Base-by-base conservation (phyloP, 768 basidiomycete genomes). In the Trichaptum fuscoviolaceum region DNA sequence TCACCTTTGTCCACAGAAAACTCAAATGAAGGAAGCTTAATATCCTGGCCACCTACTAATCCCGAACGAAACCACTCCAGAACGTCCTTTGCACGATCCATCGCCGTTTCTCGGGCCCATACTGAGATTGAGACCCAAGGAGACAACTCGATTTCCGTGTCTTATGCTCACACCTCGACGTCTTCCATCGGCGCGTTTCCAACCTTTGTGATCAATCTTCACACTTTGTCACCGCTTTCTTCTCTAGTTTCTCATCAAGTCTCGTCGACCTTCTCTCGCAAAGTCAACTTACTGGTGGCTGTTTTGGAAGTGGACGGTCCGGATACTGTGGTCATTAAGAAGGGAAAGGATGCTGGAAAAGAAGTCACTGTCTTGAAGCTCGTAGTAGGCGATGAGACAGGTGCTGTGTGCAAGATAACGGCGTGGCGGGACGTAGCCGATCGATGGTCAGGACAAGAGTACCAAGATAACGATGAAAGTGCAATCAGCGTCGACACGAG, bases 371-470 rank as follows among this genome's bases (percentile, higher is more conserved):
- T 93, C 58, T 75, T 93, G 30, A 90, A 86, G 71, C 78, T 92
- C 71, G 85, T 93, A 61, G 75, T 93, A 26, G 89, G 89, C 10
- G 90, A 93, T 70, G 90, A 92, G 64, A 84, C 84, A 30, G 88
- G 88, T 0, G 81, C 76, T 0, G 82, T 93, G 7, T 85, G 85
- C 71, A 91, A 88, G 75, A 74, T 93, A 20, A 89, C 89, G 4
- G 91, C 88, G 15, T 94, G 92, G 92, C 79, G 91, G 65, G 88
- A 92, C 60, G 77, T 84, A 4, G 92, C 92, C 12, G 88, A 92
- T 58, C 74, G 75, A 0, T 93, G 91, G 92, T 89, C 88, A 30
- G 80, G 80, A 25, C 82, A 80, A 0, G 67, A 75, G 42, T 2
- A 15, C 3, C 15, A 20, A 52, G 42, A 52, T 52, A 20, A 15